Conservation (phyloP, 306 rosid genomes). For the Senna tora region DNA sequence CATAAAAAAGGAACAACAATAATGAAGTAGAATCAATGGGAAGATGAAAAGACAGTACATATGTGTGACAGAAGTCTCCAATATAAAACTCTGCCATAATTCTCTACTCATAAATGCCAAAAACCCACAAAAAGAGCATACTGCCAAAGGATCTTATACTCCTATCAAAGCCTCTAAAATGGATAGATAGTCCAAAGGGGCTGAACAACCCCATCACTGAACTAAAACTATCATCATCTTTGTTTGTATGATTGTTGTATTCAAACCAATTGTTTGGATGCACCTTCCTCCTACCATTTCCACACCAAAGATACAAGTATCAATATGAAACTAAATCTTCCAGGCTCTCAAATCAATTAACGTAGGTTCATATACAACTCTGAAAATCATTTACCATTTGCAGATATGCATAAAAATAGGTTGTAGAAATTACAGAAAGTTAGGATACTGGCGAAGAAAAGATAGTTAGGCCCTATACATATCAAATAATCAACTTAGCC, state of each 20-base stretch:
- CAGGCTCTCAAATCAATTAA: not conserved
- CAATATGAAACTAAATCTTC: constrained; percentile 2
- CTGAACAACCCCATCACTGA: not conserved
- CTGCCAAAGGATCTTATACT: not conserved
- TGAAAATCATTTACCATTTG: not conserved
- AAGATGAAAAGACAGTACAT: not conserved
- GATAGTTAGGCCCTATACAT: not conserved
- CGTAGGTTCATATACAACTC: not conserved
- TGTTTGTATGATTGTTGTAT: not conserved
- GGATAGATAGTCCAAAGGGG: not conserved
- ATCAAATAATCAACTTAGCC: not conserved
- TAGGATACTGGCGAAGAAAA: not conserved
- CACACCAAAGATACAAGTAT: not conserved
- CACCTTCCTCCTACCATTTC: constrained; percentile 9
- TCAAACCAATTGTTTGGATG: not conserved
- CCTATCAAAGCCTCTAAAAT: not conserved
- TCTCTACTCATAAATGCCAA: not conserved
- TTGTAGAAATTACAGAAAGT: not conserved
- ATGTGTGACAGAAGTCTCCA: not conserved
- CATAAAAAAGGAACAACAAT: not conserved
- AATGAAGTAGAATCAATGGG: not conserved
- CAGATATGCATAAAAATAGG: not conserved
- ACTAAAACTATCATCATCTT: not conserved
- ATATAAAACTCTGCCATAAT: too few relatives aligned
- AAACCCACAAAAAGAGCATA: not conserved